Percentiles rank a stretch among this genome's conserved stretches.
phyloP scores from a whole-genome alignment of 129 eudicot species.

The Pittosporum tobira region DNA sequence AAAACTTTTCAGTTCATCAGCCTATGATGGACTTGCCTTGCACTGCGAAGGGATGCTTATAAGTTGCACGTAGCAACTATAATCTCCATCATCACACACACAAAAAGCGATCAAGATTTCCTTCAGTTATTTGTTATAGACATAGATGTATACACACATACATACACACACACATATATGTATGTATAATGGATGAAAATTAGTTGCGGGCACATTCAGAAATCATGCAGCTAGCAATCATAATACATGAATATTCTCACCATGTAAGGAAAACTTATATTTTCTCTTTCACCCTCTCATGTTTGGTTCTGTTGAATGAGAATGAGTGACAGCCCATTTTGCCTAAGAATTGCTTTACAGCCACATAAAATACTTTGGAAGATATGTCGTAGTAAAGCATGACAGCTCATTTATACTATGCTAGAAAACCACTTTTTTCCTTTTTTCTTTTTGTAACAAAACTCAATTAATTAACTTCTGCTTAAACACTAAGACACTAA shows the following conservation, averaged over 20 bases:
- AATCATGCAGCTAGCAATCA: slow-evolving; percentile 3
- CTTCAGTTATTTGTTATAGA: no score
- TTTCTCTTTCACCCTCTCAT: background rate
- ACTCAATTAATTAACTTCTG: no score
- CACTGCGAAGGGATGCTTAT: slow-evolving; percentile 1
- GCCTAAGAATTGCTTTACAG: slow-evolving; percentile 17
- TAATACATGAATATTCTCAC: slow-evolving; percentile 7
- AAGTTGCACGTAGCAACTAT: background rate
- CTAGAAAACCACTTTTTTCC: slow-evolving; percentile 3
- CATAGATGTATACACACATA: no score
- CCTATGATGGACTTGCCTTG: slow-evolving; percentile 3
- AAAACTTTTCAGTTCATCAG: background rate
- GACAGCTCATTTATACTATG: slow-evolving; percentile 60
- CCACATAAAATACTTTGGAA: slow-evolving; percentile 19
- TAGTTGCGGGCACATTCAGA: background rate
- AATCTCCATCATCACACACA: no score
- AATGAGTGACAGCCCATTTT: slow-evolving; percentile 11
- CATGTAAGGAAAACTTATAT: slow-evolving; percentile 2
- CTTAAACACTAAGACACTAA: background rate
- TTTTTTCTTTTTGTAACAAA: slow-evolving; percentile 12
- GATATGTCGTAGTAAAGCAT: slow-evolving; percentile 27
- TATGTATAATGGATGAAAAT: no score
- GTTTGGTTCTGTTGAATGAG: background rate
- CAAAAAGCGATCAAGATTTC: no score
- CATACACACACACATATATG: no score